phyloP scores from a whole-genome alignment of 1,139 yeast genomes.

The Entelexis sorbosivorans region DNA sequence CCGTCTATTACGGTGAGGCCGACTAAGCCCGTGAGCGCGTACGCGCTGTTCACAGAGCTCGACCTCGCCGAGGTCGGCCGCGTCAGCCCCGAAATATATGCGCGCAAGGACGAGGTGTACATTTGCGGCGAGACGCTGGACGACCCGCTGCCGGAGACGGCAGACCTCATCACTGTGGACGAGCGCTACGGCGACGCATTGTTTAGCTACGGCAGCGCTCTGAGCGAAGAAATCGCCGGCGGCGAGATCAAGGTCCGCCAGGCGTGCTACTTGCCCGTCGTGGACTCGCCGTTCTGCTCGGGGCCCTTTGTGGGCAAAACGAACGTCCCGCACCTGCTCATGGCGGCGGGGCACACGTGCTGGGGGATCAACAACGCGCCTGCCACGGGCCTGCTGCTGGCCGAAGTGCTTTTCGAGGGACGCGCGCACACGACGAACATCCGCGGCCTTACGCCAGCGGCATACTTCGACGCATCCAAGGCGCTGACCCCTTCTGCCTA shows the following conservation, averaged over 20 bases:
- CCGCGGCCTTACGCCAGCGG: constrained; percentile 69
- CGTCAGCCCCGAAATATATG: constrained; percentile 81
- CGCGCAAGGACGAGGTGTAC: constrained; percentile 89
- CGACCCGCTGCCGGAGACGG: constrained; percentile 84
- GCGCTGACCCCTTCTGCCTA: constrained; percentile 2
- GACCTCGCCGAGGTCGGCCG: constrained; percentile 53
- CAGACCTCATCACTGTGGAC: constrained; percentile 86
- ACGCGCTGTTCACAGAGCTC: constrained; percentile 87
- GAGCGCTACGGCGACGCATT: constrained; percentile 80
- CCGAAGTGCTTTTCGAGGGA: constrained; percentile 84
- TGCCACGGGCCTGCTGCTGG: constrained; percentile 84
- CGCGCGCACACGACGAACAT: constrained; percentile 66
- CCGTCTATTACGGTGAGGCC: constrained; percentile 91
- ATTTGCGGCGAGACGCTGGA: constrained; percentile 97
- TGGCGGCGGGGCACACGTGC: constrained; percentile 92
- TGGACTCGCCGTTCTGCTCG: constrained; percentile 80
- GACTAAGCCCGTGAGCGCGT: constrained; percentile 61
- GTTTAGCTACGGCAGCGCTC: constrained; percentile 67
- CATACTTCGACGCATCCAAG: constrained; percentile 49
- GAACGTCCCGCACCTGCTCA: constrained; percentile 60
- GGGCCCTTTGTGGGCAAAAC: constrained; percentile 95
- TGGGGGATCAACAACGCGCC: constrained; percentile 99
- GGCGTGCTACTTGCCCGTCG: constrained; percentile 91
- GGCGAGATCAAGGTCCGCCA: constrained; percentile 78
- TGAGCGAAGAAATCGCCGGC: constrained; percentile 51